Conservation (phyloP, 306 rosid genomes). For the Abrus pulchellus region DNA sequence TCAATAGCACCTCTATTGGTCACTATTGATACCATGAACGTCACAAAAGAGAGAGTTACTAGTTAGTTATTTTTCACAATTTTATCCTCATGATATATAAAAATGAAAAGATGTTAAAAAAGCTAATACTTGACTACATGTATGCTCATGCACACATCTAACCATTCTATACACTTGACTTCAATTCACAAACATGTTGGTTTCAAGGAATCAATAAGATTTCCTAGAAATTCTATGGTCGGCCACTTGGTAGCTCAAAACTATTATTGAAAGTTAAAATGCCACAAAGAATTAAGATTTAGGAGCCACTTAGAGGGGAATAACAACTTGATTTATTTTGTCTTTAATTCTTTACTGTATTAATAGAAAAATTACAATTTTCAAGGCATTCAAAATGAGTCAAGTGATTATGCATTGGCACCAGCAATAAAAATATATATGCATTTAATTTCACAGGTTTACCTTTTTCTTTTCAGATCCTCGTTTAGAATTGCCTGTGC, state of each 20-base stretch:
- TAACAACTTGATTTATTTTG: constrained; percentile 5
- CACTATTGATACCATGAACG: neutral
- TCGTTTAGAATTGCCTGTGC: constrained; percentile 64
- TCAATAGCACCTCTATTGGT: neutral
- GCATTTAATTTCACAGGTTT: constrained; percentile 26
- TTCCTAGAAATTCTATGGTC: constrained; percentile 11
- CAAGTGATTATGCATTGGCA: constrained; percentile 7
- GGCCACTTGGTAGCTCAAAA: neutral
- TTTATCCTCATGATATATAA: neutral
- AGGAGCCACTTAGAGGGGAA: constrained; percentile 8
- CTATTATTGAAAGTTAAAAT: constrained; percentile 20
- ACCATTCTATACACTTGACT: neutral
- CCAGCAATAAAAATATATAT: constrained; percentile 16
- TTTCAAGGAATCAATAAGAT: constrained; percentile 16
- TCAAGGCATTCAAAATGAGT: constrained; percentile 33
- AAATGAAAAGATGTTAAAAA: neutral
- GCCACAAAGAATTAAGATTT: constrained; percentile 25
- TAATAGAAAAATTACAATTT: constrained; percentile 16
- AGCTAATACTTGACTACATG: neutral
- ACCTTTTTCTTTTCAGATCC: constrained; percentile 90
- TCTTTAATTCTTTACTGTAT: neutral
- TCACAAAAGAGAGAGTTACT: neutral
- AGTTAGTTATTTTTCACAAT: neutral
- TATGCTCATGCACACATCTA: neutral
- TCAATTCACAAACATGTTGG: constrained; percentile 28